Evolutionary conservation across 1,284 basidiomycete genomes (phyloP), one percentile per base, ranked within the genome.

Genomic region (Coniophora puteana): DNA sequence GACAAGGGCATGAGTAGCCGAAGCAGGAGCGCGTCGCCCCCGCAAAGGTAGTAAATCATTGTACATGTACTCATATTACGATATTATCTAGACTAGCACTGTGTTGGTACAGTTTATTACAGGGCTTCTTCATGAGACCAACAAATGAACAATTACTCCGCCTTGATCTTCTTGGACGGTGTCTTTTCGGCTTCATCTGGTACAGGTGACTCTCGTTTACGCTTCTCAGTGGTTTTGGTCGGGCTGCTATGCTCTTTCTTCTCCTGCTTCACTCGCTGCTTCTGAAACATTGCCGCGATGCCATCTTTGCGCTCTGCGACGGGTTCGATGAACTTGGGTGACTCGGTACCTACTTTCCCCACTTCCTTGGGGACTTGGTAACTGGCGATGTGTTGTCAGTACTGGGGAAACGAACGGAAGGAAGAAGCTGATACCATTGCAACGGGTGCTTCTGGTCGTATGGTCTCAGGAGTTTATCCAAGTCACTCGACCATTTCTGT

Each of bases 351-450:
- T 3, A 96, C 86, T 65, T 89, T 95, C 1, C 93, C 93, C 0
- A 98, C 84, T 67, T 96, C 93, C 46, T 78, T 80, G 0, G 91
- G 89, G 1, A 97, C 94, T 41, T 81, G 79, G 58, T 95, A 97
- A 53, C 87, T 92, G 8, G 5, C 3, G 16, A 33, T 20, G 11
- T 6, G 31, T 6, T 27, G 23, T n/a, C n/a, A n/a, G 3, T 4
- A 18, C 12, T 5, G 8, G 23, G 31, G 16, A 20, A 3, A 4
- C 13, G 22, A 30, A 29, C 36, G 28, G 28, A 12, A 21, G 14
- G 2, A 3, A 24, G 17, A 28, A 26, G 62, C 76, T 44, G 48
- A n/a, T n/a, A 88, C 88, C 86, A 90, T 45, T 86, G 78, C 3
- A 96, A 67, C 2, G 73, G 69, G n/a, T 66, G 61, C 2, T 51